Evolutionary conservation across 805 yeast species (phyloP), one percentile per base, ranked within the genome.

Genomic region (Cyberlindnera misumaiensis): DNA sequence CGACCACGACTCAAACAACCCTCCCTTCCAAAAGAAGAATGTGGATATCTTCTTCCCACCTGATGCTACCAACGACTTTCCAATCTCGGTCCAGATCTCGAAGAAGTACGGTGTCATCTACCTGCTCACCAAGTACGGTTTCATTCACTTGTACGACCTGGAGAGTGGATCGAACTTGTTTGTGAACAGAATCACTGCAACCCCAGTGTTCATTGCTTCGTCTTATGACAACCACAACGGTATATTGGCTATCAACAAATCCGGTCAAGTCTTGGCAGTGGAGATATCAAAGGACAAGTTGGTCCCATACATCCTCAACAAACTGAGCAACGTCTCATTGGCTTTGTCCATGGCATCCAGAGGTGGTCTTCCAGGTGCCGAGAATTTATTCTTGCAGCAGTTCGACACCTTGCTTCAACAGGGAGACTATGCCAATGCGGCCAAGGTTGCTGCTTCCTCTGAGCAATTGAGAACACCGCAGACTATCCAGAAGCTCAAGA

Each of bases 341-440:
- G 98, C 97, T 3, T 70, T 93, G 44, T 71, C 87, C 10, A 75
- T 93, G 47, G 94, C 97, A 20, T 77, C 96, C 4, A 83, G 97
- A 63, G 97, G 96, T 56, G 96, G 96, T 2, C 76, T 93, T 55
- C 93, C 96, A 31, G 99, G 99, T 49, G 98, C 97, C 35, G 99
- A 93, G 60, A 80, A 79, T 54, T 72, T 93, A 46, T 89, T 93
- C 64, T 67, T 73, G 43, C 95, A 88, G 64, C 97, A 90, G 65
- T 93, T 93, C 67, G 94, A 88, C 56, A 79, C 80, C 59, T 73
- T 81, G 53, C 71, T 93, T 53, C 75, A 77, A 48, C 78, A 79
- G 51, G 96, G 96, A 51, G 93, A 88, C 60, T 93, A 88, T 58
- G 71, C 79, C 40, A 80, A 81, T 52, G 98, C 98, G 38, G 98